A percentile compares a stretch with the other conserved stretches of the same genome.
These are phyloP conservation scores for Fraxinus quadrangulata DNA, from an alignment of 257 asterid species.

Conservation along the genomic window DNA sequence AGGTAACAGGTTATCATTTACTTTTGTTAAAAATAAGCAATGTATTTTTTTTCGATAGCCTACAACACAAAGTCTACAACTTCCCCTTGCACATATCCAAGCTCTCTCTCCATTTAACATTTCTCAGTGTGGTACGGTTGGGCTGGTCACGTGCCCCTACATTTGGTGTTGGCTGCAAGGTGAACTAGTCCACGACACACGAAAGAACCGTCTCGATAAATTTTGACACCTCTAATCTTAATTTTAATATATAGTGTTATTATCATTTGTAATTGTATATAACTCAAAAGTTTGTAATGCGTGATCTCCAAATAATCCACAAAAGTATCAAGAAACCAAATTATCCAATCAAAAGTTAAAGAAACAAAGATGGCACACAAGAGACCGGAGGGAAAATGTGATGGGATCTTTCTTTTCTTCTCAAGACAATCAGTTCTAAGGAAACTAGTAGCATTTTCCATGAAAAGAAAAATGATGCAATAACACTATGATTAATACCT, in stretches of 20 bases:
- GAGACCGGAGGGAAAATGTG: background rate
- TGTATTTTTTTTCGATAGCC: background rate
- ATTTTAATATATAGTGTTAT: too few species aligned
- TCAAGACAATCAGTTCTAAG: background rate
- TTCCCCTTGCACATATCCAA: background rate
- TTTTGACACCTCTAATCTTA: background rate
- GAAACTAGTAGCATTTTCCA: conserved; percentile 26
- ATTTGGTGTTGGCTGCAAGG: too few species aligned
- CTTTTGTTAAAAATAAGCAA: background rate
- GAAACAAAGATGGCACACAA: background rate
- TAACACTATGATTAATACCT: conserved; percentile 6
- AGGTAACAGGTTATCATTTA: background rate
- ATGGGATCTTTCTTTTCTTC: too few species aligned
- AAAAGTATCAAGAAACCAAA: background rate
- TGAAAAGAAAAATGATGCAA: conserved; percentile 7
- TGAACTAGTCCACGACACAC: too few species aligned
- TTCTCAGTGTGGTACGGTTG: background rate
- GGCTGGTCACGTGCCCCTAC: too few species aligned
- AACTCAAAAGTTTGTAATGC: background rate
- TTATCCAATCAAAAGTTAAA: background rate
- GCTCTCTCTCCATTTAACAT: background rate
- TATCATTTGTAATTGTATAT: too few species aligned
- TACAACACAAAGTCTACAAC: too few species aligned
- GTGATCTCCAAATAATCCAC: background rate
- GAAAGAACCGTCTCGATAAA: too few species aligned